Evolutionary conservation across 2,329 filamentous ascomycete genomes (phyloP), one percentile per base, ranked within the genome.

Genomic region (Aspergillus costaricaensis): DNA sequence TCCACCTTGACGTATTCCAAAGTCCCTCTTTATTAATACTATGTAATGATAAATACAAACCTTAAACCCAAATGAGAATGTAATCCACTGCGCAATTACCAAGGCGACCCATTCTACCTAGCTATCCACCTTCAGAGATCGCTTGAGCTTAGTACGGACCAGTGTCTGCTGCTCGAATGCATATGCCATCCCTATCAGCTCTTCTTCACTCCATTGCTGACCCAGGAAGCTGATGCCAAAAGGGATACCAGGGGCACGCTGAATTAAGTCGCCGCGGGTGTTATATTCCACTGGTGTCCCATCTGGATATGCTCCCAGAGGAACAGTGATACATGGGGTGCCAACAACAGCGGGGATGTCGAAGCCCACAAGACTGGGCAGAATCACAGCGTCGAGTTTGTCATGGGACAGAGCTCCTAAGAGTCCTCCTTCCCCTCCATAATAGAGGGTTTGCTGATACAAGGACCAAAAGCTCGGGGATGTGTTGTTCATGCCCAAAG

Each of bases 211-310:
- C 77, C 85, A 91, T 52, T 80, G 81, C 2, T 74, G 73, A 0
- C 87, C 89, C 49, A 89, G 76, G 66, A 91, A 90, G 7, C 80
- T 81, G 10, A 91, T 74, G 0, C 88, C 88, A 67, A 89, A 88
- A 21, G 81, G 81, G 23, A 86, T 72, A 17, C 84, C 83, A 0
- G 87, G 86, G 0, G 77, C 86, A 0, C 74, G 77, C 0, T 75
- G 73, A 8, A 86, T 82, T 7, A 89, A 73, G n/a, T 82, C 79
- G 0, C 83, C 82, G 7, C 82, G 76, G 0, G 62, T 57, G 55
- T 84, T 82, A 38, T 72, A 73, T 17, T 49, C 10, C 23, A 59
- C 21, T 73, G 68, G 75, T 5, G 81, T 82, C 30, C 81, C 80
- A 0, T 74, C 64, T 0, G 85, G 83, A 54, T 82, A 83, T 43